Evolutionary conservation across 495 filamentous ascomycete species (phyloP), one percentile per base, ranked within the genome.

Genomic region (Friedmanniomyces simplex): DNA sequence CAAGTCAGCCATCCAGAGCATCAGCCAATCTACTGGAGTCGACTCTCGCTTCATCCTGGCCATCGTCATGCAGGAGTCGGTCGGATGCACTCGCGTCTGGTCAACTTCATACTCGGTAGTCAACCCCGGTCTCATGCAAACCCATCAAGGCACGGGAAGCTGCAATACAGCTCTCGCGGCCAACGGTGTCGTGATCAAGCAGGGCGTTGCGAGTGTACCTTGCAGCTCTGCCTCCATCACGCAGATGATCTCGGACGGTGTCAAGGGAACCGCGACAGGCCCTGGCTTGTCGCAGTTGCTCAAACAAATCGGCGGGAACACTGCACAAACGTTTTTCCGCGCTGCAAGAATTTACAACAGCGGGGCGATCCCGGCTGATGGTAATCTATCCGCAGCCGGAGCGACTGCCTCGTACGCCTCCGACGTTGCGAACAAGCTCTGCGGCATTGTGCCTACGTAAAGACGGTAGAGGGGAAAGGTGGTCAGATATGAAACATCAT

Each of bases 111-210:
- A 69, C 57, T 64, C 66, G 16, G 69, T 77, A 53, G 46, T 20
- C 56, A 81, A 81, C 62, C 76, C 77, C 0, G 78, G 78, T 39
- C 66, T 81, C 6, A 79, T 81, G 77, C 78, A 81, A 28, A 26
- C n/a, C n/a, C 53, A 60, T 32, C 39, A 50, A 4, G 58, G 58
- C 32, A 39, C 25, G 0, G 50, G 34, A 18, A 50, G 18, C 26
- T 50, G 53, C 39, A 42, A 50, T 42, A 24, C 37, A 21, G 24
- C 21, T 32, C 28, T 32, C 10, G 28, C 28, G 3, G 28, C 28
- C 28, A 32, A 32, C 28, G 28, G 28, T 3, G 28, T 32, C 10
- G 28, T 32, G 4, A 32, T 32, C 39, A 24, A 20, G 18, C 32
- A 8, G 11, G 64, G 65, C 10, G 53, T 63, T 30, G 52, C 34